Base-by-base conservation (phyloP, 2,329 filamentous ascomycete species). In the Ceratocystis cubensis region DNA sequence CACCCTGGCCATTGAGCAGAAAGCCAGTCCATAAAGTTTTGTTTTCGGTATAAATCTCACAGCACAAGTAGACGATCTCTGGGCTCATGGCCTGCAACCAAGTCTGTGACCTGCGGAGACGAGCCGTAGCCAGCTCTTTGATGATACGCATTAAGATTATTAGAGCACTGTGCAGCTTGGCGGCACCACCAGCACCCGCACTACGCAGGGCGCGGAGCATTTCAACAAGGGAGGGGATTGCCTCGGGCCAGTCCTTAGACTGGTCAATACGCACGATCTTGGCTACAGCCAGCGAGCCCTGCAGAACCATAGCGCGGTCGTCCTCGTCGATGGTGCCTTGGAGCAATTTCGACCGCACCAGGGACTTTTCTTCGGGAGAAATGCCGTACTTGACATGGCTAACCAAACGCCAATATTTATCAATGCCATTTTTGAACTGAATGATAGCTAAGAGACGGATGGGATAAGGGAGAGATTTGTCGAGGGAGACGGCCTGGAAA, bases 371-470 rank as follows among this genome's bases (percentile, higher is more conserved):
- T 22, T 88, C 83, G 33, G 84, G 82, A 73, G 87, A 85, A 66
- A 88, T 83, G 63, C 89, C 85, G 44, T 88, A 89, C 73, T 78
- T 80, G 33, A 74, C 63, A 67, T 76, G 71, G 44, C 77, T 73
- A 81, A 90, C 73, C n/a, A 77, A 71, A 15, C 94, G 84, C 94
- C 94, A 99, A 75, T 91, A 91, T 74, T 88, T 91, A 74, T 97
- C 93, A 75, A 97, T 92, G 66, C 92, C 94, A 75, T 97, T 96
- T 75, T 97, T 97, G 65, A 99, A 81, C 74, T 96, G 89, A 71
- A 97, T 96, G 67, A 97, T 85, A 65, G 93, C 89, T 10, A 96
- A 85, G 72, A 96, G 91, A 69, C 94, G 88, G 65, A 93, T 83
- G 72, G 95, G 87, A 67, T 84, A 77, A 1, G 90, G 88, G 1